phyloP scores from a whole-genome alignment of 345 rosid species.

The Dipteronia dyeriana region DNA sequence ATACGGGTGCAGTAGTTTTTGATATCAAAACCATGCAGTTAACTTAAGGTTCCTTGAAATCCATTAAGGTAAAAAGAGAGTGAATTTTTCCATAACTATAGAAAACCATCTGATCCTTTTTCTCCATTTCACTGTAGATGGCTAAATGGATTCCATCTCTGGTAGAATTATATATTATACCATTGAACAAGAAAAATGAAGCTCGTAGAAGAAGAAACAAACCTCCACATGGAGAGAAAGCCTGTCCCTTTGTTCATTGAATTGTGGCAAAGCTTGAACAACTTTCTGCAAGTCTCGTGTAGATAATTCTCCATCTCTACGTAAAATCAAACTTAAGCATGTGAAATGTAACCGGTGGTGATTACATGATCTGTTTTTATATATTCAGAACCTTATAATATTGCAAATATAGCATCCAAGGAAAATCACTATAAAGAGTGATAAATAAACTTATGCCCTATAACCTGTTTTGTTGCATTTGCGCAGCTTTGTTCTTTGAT shows the following conservation, averaged over 20 bases:
- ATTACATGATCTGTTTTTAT: not conserved
- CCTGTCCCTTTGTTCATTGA: constrained; percentile 79
- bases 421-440: not conserved
- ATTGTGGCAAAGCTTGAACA: constrained; percentile 92
- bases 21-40: constrained; percentile 3
- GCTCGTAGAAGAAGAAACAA: constrained; percentile 27
- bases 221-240: constrained; percentile 96
- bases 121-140: not conserved
- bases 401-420: constrained; percentile 3
- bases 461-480: constrained; percentile 61
- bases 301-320: constrained; percentile 88
- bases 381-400: constrained; percentile 1
- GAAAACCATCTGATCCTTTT: not conserved
- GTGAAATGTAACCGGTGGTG: not conserved
- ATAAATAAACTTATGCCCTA: constrained; percentile 16
- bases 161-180: not conserved
- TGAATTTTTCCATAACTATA: constrained; percentile 13
- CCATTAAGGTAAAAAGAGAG: not conserved
- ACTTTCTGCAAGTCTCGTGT: constrained; percentile 91
- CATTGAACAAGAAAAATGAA: constrained; percentile 12
- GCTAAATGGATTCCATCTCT: constrained; percentile 4
- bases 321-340: constrained; percentile 20
- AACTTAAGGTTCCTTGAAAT: not conserved
- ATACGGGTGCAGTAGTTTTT: not conserved
- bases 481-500: constrained; percentile 94